phyloP scores from a whole-genome alignment of 495 filamentous ascomycete species.

The Darksidea phi region DNA sequence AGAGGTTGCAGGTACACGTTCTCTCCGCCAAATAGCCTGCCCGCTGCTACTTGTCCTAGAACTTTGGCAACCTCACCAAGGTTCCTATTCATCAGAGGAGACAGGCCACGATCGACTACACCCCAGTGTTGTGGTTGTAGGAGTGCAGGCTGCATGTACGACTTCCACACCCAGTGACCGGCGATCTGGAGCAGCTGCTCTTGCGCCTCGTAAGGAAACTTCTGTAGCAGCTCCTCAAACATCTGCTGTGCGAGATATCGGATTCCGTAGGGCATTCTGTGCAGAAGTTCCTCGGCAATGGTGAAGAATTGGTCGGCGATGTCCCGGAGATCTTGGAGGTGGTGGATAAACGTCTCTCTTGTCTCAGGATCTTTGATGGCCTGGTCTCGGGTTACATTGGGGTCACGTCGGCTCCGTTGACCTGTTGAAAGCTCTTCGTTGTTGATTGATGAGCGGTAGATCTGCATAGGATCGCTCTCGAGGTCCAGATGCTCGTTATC shows the following conservation, averaged over 20 bases:
- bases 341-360: constrained; percentile 83
- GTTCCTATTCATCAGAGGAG: constrained; percentile 90
- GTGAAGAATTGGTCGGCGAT: constrained; percentile 86
- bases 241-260: constrained; percentile 86
- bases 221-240: constrained; percentile 70
- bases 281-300: constrained; percentile 75
- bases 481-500: constrained; percentile 88
- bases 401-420: constrained; percentile 69
- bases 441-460: constrained; percentile 90
- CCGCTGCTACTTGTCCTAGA: constrained; percentile 78
- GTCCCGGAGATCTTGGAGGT: constrained; percentile 88
- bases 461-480: constrained; percentile 96
- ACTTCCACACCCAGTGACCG: constrained; percentile 87
- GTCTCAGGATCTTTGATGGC: constrained; percentile 94
- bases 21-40: constrained; percentile 84
- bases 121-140: constrained; percentile 84
- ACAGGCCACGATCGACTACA: constrained; percentile 80
- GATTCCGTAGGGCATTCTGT: constrained; percentile 89
- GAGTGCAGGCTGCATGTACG: constrained; percentile 87
- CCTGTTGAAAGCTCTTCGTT: constrained; percentile 95
- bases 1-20: constrained; percentile 94
- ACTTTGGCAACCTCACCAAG: constrained; percentile 89
- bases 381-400: constrained; percentile 82
- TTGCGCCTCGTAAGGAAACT: constrained; percentile 77
- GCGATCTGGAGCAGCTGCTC: constrained; percentile 78